Evolutionary conservation across 805 yeast species (phyloP).

Genomic region (Metschnikowia reukaufii): DNA sequence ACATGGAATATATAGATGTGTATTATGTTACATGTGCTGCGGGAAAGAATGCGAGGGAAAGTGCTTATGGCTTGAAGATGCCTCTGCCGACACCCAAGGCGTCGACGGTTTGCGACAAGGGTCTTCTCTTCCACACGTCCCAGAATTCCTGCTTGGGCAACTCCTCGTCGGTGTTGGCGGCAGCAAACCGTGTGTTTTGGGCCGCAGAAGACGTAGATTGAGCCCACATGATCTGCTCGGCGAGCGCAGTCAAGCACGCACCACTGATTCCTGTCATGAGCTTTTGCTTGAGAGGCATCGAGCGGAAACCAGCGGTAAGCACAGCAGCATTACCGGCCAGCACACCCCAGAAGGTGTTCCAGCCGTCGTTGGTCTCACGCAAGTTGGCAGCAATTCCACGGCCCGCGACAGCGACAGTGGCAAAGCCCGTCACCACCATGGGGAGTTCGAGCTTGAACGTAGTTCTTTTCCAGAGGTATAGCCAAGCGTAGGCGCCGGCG

Average conservation of each 20-base stretch:
- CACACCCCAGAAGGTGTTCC: constrained; percentile 66
- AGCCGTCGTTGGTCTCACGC: constrained; percentile 61
- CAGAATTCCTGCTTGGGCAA: constrained; percentile 54
- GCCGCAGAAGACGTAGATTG: constrained; percentile 42
- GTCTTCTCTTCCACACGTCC: constrained; percentile 80
- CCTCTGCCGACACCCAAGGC: constrained; percentile 72
- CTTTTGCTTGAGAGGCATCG: constrained; percentile 43
- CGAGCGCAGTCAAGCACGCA: constrained; percentile 36
- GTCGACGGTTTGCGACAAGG: constrained; percentile 74
- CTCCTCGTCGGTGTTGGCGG: constrained; percentile 40
- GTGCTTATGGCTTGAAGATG: constrained; percentile 41
- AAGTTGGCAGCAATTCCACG: constrained; percentile 54
- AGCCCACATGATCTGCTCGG: constrained; percentile 42
- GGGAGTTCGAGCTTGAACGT: constrained; percentile 43
- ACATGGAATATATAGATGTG: neutral
- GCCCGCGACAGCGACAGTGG: constrained; percentile 52
- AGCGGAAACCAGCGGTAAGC: constrained; percentile 45
- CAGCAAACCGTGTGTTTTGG: constrained; percentile 36
- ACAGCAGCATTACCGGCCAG: constrained; percentile 48
- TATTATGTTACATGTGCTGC: constrained; percentile 9
- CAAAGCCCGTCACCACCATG: constrained; percentile 41
- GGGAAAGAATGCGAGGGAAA: neutral
- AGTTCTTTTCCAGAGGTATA: constrained; percentile 44
- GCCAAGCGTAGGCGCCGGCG: constrained; percentile 49
- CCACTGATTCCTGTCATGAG: constrained; percentile 41